Evolutionary conservation across 2,329 filamentous ascomycete genomes (phyloP).

Genomic region (Colletotrichum lupini): DNA sequence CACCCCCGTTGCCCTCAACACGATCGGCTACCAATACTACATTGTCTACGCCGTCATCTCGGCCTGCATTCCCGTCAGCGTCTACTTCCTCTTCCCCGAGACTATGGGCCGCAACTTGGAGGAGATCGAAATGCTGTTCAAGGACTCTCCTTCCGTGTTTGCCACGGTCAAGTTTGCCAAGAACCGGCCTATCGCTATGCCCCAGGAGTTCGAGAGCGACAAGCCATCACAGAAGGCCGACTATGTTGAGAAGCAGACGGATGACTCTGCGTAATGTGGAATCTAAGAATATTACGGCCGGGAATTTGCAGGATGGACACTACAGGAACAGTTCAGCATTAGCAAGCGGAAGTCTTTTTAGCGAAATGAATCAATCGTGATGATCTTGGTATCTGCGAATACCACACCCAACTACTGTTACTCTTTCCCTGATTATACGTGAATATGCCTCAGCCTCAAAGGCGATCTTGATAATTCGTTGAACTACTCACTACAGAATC

Average conservation of each 20-base stretch:
- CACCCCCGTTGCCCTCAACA: conserved; percentile 58
- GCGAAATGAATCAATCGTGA: conserved; percentile 1
- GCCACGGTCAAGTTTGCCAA: conserved; percentile 50
- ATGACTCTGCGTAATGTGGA: conserved; percentile 25
- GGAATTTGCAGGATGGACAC: not conserved
- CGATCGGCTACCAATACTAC: conserved; percentile 63
- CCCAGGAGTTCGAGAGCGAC: conserved; percentile 42
- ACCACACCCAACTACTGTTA: not conserved
- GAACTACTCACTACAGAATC: too few relatives aligned
- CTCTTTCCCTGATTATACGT: not conserved
- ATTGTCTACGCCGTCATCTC: conserved; percentile 60
- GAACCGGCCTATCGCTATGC: conserved; percentile 45
- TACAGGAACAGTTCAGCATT: conserved; percentile 7
- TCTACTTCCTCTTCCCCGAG: conserved; percentile 59
- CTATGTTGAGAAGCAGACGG: conserved; percentile 36
- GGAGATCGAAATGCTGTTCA: conserved; percentile 57
- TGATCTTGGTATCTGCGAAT: not conserved
- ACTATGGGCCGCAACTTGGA: conserved; percentile 63
- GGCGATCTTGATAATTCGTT: not conserved
- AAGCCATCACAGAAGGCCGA: conserved; percentile 40
- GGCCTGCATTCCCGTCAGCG: conserved; percentile 54
- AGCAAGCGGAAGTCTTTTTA: conserved; percentile 26
- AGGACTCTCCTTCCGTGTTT: conserved; percentile 49
- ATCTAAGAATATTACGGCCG: not conserved
- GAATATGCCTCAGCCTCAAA: not conserved